Evolutionary conservation across 805 yeast genomes (phyloP), one percentile per base, ranked within the genome.

Genomic region (Tetrapisispora arboricola): DNA sequence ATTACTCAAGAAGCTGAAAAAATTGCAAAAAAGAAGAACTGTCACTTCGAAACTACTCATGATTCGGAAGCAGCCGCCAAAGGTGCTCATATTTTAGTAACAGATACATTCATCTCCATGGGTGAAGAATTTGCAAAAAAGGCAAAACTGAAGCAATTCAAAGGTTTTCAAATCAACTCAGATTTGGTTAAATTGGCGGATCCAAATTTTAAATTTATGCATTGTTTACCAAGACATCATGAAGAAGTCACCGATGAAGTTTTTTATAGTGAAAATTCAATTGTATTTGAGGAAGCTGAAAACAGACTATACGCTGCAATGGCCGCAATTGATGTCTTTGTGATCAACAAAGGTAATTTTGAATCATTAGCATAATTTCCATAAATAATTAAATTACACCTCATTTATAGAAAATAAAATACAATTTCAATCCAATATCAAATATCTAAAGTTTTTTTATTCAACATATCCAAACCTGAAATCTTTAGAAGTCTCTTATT

Each of bases 101-200:
- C 98, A 13, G 98, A 92, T 55, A 92, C 98, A 3, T 92, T 95
- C 78, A 77, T 92, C 19, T 90, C 97, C 1, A 92, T 92, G 98
- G 98, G 98, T 43, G 88, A 92, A 68, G 98, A 92, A 62, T 66
- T 73, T 4, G 88, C 88, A 59, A 84, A 77, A 48, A 68, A 60
- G 37, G 67, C 71, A 42, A 84, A 88, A 48, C 67, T 92, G 51
- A 69, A 78, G 54, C 88, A 86, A 64, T 92, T 92, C 60, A 72
- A 68, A 13, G 95, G 94, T 1, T 92, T 80, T 71, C 96, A 86
- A 66, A 80, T 92, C 44, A 78, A 86, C 29, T 60, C 68, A 15
- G 78, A 77, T 25, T 67, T 88, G 67, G 74, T 83, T 20, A 41
- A 54, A 11, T 55, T 66, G 12, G 84, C 84, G 6, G 74, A 73